Evolutionary conservation across 495 filamentous ascomycete genomes (phyloP).

Genomic region (Talaromyces liani): DNA sequence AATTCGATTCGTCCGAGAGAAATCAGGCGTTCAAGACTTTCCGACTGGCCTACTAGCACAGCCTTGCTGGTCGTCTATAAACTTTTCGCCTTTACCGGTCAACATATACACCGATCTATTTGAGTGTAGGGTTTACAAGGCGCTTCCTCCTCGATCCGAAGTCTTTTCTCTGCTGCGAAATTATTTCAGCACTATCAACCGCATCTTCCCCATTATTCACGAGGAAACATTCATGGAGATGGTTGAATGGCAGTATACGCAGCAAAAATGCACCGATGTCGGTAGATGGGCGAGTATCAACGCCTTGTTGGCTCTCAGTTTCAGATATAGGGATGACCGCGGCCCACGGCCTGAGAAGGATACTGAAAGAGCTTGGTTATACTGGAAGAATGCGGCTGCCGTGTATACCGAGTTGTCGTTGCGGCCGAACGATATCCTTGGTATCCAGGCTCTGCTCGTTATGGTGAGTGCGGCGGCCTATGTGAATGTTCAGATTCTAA

Average conservation of each 20-base stretch:
- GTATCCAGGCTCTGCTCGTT: conserved; percentile 86
- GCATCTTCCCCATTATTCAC: conserved; percentile 93
- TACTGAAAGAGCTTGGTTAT: conserved; percentile 81
- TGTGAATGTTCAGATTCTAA: not conserved
- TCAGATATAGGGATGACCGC: conserved; percentile 83
- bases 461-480: conserved; percentile 48
- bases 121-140: conserved; percentile 67
- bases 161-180: conserved; percentile 75
- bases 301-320: conserved; percentile 80
- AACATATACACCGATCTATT: conserved; percentile 91
- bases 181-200: conserved; percentile 93
- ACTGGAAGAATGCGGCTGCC: conserved; percentile 92
- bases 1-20: conserved; percentile 95
- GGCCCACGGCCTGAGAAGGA: conserved; percentile 79
- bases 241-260: conserved; percentile 87
- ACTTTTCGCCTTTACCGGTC: conserved; percentile 81
- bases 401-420: conserved; percentile 84
- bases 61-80: conserved; percentile 65
- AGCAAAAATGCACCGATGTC: conserved; percentile 82
- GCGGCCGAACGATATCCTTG: conserved; percentile 87
- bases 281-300: conserved; percentile 98
- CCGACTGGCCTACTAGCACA: conserved; percentile 72
- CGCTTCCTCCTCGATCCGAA: conserved; percentile 70
- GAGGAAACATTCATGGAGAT: conserved; percentile 93
- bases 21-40: conserved; percentile 84